A percentile compares a stretch with the other conserved stretches of the same genome.
Evolutionary conservation across 2,329 filamentous ascomycete species (phyloP).

Genomic region (Nakataea oryzae): DNA sequence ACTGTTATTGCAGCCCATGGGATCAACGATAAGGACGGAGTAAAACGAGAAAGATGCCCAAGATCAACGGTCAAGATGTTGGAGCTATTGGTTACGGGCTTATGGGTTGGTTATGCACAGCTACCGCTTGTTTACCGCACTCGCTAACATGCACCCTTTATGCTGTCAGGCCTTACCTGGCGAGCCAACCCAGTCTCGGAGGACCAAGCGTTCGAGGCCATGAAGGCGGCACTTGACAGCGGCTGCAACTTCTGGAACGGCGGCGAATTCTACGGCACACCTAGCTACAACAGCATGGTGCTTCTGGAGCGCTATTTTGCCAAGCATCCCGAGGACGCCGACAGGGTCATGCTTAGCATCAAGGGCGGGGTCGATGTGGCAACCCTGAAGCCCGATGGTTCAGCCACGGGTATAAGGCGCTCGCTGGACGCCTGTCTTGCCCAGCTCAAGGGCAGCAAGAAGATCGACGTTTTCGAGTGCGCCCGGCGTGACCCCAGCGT

Average conservation of each 20-base stretch:
- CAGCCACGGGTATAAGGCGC: conserved; percentile 39
- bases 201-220: conserved; percentile 40
- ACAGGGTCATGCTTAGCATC: conserved; percentile 49
- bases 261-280: conserved; percentile 54
- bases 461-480: conserved; percentile 50
- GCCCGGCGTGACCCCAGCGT: conserved; percentile 43
- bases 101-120: conserved; percentile 14
- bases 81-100: conserved; percentile 19
- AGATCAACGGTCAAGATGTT: conserved; percentile 16
- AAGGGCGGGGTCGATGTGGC: conserved; percentile 56
- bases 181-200: conserved; percentile 25
- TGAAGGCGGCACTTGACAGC: conserved; percentile 38
- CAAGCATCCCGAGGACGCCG: conserved; percentile 52
- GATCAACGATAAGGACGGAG: background rate
- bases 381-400: conserved; percentile 57
- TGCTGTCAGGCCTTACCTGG: conserved; percentile 30
- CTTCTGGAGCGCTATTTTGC: conserved; percentile 53
- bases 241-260: conserved; percentile 47
- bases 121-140: background rate
- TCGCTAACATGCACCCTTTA: background rate
- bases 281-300: conserved; percentile 44
- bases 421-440: conserved; percentile 47
- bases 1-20: background rate
- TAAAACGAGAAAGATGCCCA: background rate
- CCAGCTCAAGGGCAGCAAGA: conserved; percentile 42